Conservation (phyloP, 768 basidiomycete genomes). For the Podaxis sp. region DNA sequence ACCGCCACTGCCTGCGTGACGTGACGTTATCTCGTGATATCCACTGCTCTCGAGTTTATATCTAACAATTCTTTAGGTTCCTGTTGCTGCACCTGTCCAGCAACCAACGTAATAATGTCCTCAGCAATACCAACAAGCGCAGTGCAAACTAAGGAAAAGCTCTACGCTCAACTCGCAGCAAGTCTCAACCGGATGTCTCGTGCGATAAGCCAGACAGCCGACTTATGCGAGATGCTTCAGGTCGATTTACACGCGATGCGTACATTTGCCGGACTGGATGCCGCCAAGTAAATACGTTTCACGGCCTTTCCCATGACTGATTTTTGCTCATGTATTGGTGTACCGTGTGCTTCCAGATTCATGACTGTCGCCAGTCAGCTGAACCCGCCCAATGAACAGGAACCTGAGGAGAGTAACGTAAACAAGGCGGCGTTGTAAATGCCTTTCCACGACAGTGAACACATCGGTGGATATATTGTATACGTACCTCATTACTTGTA, state of each 20-base stretch:
- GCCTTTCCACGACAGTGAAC: not conserved
- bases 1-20: not conserved
- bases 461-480: not conserved
- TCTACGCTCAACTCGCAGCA: conserved; percentile 72
- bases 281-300: conserved; percentile 61
- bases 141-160: conserved; percentile 74
- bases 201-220: conserved; percentile 67
- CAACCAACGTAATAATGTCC: not conserved
- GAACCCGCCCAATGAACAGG: conserved; percentile 28
- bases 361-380: conserved; percentile 39
- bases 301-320: not conserved
- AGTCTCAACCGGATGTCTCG: conserved; percentile 64
- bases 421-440: not conserved
- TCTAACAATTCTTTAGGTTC: not conserved
- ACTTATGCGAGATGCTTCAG: conserved; percentile 72
- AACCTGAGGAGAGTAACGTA: conserved; percentile 11
- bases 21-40: not conserved
- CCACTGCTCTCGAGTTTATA: not conserved
- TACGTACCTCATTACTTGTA: not conserved
- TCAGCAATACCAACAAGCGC: conserved; percentile 47
- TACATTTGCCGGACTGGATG: conserved; percentile 72
- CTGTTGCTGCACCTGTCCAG: not conserved
- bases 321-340: not conserved
- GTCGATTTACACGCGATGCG: conserved; percentile 76
- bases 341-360: conserved; percentile 23